Base-by-base conservation (phyloP, 345 rosid genomes). In the Rhodamnia argentea region DNA sequence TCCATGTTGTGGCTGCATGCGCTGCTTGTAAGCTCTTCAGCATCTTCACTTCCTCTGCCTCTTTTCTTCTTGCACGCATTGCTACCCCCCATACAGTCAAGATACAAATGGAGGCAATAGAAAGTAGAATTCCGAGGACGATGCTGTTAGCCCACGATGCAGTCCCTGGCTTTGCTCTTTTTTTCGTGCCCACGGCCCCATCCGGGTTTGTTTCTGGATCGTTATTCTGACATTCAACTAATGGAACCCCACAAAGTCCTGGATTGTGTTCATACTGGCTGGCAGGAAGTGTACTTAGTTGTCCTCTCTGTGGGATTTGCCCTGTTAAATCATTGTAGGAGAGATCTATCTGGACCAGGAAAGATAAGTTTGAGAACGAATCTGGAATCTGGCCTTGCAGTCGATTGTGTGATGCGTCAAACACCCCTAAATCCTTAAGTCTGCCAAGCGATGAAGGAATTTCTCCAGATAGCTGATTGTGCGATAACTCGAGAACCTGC, bases 371-470 rank as follows among this genome's bases (percentile, higher is more conserved):
- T 4, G 99, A 94, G 89, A 97, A 96, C 52, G 99, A 96, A 64
- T 97, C 99, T 8, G 99, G 99, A 84, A 97, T 97, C 90, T 94
- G 93, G 20, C 99, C 99, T 89, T 97, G 99, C 58, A 97, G 89
- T 37, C 98, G 91, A 87, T 97, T 96, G 85, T 92, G 93, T 5
- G 99, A 96, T 1, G 98, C 98, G 82, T 96, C 99, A 23, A 97
- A 97, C 4, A 95, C 98, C 0, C 98, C 99, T 32, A 97, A 91
- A 84, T 97, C 91, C 95, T 92, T 95, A 76, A 96, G 93, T 89
- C 89, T 94, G 26, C 99, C 99, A 29, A 97, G 95, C 13, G 99
- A 88, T 10, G 94, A 78, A 2, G 99, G 98, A 83, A 97, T 97
- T 88, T 97, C 99, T 54, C 99, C 99, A 0, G 99, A 95, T 22